Conservation (phyloP, 2,329 filamentous ascomycete genomes). For the Botrytis cinerea region DNA sequence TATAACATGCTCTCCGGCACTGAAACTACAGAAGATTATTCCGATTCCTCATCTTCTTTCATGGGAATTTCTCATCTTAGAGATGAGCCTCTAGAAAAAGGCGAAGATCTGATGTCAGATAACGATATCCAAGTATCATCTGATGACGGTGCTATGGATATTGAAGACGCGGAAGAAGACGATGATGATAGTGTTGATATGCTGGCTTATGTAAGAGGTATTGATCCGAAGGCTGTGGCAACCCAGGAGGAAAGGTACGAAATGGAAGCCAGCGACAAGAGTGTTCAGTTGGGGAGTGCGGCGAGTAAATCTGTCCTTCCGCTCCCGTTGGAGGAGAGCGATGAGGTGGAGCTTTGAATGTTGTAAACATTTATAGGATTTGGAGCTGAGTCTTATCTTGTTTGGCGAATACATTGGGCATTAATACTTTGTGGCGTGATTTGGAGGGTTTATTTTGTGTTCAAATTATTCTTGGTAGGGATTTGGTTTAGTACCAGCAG, state of each 20-base stretch:
- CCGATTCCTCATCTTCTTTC: background rate
- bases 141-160: background rate
- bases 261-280: conserved; percentile 21
- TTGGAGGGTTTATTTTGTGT: background rate
- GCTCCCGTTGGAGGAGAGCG: background rate
- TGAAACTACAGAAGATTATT: conserved; percentile 3
- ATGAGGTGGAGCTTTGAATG: background rate
- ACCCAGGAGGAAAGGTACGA: conserved; percentile 15
- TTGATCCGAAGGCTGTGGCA: conserved; percentile 8
- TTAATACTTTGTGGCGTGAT: background rate
- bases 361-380: background rate
- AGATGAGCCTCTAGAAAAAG: conserved; percentile 6
- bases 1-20: background rate
- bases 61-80: background rate
- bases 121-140: conserved; percentile 17
- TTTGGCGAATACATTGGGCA: background rate
- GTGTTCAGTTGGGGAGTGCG: conserved; percentile 15
- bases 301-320: background rate
- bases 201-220: conserved; percentile 11
- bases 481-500: background rate
- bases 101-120: background rate
- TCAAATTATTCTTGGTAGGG: background rate
- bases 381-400: background rate
- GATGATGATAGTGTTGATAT: conserved; percentile 24
- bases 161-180: conserved; percentile 1